Conservation (phyloP, 768 basidiomycete genomes). For the Tricholoma flavovirens region DNA sequence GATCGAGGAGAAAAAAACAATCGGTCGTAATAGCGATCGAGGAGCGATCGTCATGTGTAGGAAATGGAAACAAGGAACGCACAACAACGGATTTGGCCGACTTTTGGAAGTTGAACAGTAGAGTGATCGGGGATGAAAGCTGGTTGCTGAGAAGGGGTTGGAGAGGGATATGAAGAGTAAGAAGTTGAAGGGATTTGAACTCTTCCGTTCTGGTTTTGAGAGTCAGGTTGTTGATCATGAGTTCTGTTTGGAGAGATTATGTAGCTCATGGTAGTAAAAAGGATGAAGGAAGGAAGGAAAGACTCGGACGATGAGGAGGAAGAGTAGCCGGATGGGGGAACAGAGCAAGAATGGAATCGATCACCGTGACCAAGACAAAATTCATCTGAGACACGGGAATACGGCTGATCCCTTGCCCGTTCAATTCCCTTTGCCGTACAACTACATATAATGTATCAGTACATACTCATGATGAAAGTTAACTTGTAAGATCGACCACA, state of each 20-base stretch:
- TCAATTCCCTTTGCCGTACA: too few relatives aligned
- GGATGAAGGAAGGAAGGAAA: background rate
- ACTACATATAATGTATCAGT: too few relatives aligned
- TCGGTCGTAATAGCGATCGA: conserved; percentile 27
- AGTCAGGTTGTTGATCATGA: background rate
- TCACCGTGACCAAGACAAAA: background rate
- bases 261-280: conserved; percentile 18
- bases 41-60: conserved; percentile 25
- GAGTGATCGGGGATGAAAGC: conserved; percentile 16
- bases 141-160: background rate
- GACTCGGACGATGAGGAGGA: background rate
- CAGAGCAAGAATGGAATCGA: background rate
- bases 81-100: conserved; percentile 77
- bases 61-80: conserved; percentile 28
- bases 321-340: conserved; percentile 4
- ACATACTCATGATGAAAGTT: too few relatives aligned
- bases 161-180: conserved; percentile 8
- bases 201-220: conserved; percentile 9
- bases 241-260: conserved; percentile 13
- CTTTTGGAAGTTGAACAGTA: conserved; percentile 44
- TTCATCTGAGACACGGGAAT: conserved; percentile 9
- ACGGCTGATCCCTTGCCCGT: background rate
- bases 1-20: conserved; percentile 15
- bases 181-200: conserved; percentile 6
- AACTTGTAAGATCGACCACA: background rate